Percentiles rank a stretch among this genome's conserved stretches.
phyloP scores from a whole-genome alignment of 352 stramenopile genomes.

The Globisporangium sylvaticum region DNA sequence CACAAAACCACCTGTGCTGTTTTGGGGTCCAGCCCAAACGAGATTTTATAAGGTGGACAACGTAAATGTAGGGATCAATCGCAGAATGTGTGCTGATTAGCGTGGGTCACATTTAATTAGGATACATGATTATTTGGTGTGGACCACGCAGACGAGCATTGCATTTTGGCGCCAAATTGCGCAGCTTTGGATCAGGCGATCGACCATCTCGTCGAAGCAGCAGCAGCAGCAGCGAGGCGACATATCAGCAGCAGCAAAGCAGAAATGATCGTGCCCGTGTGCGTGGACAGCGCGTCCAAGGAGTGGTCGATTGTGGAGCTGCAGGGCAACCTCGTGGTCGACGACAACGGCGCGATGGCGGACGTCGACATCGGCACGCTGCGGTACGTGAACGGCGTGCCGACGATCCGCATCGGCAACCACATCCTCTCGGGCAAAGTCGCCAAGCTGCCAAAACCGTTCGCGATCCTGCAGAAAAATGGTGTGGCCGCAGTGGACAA shows the following conservation, averaged over 20 bases:
- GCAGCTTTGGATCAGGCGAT: not conserved
- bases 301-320: constrained; percentile 87
- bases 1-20: constrained; percentile 26
- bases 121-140: not conserved
- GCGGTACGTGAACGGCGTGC: constrained; percentile 56
- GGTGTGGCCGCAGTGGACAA: not conserved
- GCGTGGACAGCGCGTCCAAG: constrained; percentile 49
- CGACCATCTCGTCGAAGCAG: not conserved
- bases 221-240: no score
- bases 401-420: constrained; percentile 81
- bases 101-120: not conserved
- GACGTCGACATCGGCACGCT: constrained; percentile 60
- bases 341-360: constrained; percentile 28
- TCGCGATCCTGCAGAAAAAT: constrained; percentile 71
- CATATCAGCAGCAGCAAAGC: not conserved
- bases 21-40: not conserved
- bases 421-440: constrained; percentile 77
- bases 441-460: constrained; percentile 60
- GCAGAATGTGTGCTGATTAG: not conserved
- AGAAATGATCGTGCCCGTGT: constrained; percentile 64
- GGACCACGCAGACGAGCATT: not conserved
- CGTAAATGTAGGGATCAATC: not conserved
- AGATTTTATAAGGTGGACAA: not conserved
- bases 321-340: constrained; percentile 63
- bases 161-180: not conserved